These are phyloP conservation scores for Cryomyces antarcticus DNA, from an alignment of 495 filamentous ascomycete species.

Conservation along the genomic window DNA sequence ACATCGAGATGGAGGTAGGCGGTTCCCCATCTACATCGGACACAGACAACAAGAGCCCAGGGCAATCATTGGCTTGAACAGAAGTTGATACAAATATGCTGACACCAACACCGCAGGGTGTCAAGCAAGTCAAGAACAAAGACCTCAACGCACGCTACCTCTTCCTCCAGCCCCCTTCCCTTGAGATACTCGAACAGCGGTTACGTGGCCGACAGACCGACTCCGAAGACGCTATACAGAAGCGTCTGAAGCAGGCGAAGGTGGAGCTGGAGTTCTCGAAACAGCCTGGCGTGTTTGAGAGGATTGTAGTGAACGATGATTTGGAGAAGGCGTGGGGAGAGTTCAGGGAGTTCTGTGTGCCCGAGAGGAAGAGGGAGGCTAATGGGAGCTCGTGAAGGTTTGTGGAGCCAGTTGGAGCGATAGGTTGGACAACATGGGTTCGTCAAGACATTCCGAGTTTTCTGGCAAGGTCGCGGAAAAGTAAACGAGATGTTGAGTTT, in stretches of 20 bases:
- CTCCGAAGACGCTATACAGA: conserved; percentile 51
- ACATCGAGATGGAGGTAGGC: conserved; percentile 84
- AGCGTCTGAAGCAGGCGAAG: conserved; percentile 58
- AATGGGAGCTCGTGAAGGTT: no score
- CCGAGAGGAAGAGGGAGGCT: no score
- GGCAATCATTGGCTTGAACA: not conserved
- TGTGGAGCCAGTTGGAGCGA: no score
- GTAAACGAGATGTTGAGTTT: no score
- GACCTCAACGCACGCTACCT: conserved; percentile 63
- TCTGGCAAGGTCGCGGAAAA: no score
- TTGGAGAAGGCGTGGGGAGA: conserved; percentile 67
- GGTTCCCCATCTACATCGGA: not conserved
- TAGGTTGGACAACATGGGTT: no score
- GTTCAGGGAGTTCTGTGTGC: conserved; percentile 33
- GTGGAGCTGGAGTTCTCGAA: conserved; percentile 66
- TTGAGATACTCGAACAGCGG: conserved; percentile 54
- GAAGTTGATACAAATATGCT: not conserved
- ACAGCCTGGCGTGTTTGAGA: conserved; percentile 52
- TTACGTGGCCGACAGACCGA: conserved; percentile 73
- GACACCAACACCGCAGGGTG: conserved; percentile 33
- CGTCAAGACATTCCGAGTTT: no score
- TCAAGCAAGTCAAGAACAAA: conserved; percentile 71
- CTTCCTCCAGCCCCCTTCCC: conserved; percentile 63
- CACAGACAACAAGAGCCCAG: no score
- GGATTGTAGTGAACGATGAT: conserved; percentile 77